Evolutionary conservation across 257 asterid genomes (phyloP).

Genomic region (Ilex aquifolium): DNA sequence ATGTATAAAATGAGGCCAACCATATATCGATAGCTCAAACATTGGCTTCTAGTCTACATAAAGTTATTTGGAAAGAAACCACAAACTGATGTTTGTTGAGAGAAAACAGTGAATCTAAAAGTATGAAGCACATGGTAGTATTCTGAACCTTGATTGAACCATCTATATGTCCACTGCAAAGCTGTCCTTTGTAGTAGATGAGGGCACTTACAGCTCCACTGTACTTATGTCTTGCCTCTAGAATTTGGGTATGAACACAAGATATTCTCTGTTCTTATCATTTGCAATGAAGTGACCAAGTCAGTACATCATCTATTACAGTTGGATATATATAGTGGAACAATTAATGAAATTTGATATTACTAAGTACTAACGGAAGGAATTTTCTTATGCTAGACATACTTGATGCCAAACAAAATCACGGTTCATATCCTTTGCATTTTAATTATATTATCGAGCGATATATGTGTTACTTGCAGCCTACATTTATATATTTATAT

Average conservation of each 20-base stretch:
- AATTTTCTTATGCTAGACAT: too few species aligned
- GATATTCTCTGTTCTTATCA: conserved; percentile 74
- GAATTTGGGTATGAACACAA: conserved; percentile 77
- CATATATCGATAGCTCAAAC: too few species aligned
- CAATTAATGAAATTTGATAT: too few species aligned
- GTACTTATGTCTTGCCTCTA: conserved; percentile 54
- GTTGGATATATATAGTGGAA: too few species aligned
- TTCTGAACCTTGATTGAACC: conserved; percentile 73
- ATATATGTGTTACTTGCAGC: too few species aligned
- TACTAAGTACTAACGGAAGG: too few species aligned
- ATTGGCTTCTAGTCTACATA: too few species aligned
- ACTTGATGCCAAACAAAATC: too few species aligned
- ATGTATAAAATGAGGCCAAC: too few species aligned
- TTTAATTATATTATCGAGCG: too few species aligned
- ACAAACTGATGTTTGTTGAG: not conserved
- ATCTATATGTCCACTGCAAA: conserved; percentile 77
- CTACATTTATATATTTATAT: too few species aligned
- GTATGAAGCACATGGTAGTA: conserved; percentile 9
- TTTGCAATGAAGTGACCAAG: conserved; percentile 5
- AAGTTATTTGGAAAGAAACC: not conserved
- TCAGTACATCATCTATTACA: not conserved
- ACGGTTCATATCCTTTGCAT: too few species aligned
- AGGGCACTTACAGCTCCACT: conserved; percentile 85
- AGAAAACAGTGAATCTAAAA: not conserved
- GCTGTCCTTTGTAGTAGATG: conserved; percentile 68